Evolutionary conservation across 495 filamentous ascomycete genomes (phyloP).

Genomic region (Aspergillus saccharolyticus): DNA sequence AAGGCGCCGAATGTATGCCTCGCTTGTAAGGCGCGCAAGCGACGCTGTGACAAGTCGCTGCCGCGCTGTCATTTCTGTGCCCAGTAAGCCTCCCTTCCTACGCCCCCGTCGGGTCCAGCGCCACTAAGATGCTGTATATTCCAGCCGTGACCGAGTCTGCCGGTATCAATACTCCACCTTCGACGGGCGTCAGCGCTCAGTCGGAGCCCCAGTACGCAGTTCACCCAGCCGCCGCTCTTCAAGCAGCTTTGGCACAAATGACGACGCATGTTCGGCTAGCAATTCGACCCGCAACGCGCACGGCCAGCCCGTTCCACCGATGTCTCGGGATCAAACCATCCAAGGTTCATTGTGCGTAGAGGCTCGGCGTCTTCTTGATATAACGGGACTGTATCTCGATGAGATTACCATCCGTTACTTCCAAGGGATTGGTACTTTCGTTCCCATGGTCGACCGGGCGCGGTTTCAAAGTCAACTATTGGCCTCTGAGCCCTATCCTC

Average conservation of each 20-base stretch:
- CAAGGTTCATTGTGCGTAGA: constrained; percentile 15
- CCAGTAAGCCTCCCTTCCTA: constrained; percentile 18
- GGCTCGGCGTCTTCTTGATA: constrained; percentile 20
- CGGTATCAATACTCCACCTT: not conserved
- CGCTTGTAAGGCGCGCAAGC: constrained; percentile 33
- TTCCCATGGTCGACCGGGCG: constrained; percentile 33
- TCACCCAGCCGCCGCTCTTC: too few relatives aligned
- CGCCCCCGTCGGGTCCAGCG: not conserved
- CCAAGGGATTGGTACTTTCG: constrained; percentile 26
- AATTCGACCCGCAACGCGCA: too few relatives aligned
- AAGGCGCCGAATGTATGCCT: constrained; percentile 13
- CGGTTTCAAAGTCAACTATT: constrained; percentile 20
- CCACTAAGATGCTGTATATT: not conserved
- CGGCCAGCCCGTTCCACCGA: too few relatives aligned
- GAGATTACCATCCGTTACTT: constrained; percentile 35
- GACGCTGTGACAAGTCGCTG: constrained; percentile 32
- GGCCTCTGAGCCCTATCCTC: not conserved
- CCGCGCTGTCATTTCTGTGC: constrained; percentile 26
- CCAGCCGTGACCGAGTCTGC: not conserved
- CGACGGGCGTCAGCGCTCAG: too few relatives aligned
- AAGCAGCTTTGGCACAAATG: too few relatives aligned
- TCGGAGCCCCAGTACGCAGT: too few relatives aligned
- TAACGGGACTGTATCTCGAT: constrained; percentile 26
- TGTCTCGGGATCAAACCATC: not conserved
- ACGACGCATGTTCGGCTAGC: too few relatives aligned